Conservation (phyloP, 2,329 filamentous ascomycete species). For the Tolypocladium nubicola region DNA sequence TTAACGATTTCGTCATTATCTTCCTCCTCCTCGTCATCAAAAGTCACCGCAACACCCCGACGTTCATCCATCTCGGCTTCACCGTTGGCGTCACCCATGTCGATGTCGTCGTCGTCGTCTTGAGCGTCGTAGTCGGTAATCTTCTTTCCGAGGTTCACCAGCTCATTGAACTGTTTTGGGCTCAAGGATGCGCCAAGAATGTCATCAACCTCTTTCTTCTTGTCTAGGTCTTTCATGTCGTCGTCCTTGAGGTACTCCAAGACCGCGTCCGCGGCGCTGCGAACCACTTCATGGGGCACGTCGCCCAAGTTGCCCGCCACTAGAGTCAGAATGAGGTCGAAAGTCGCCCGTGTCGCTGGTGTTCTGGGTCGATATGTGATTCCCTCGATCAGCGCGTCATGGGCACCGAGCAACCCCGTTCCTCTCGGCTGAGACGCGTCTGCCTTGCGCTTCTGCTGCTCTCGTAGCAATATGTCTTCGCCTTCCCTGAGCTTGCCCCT, state of each 20-base stretch:
- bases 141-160: constrained; percentile 95
- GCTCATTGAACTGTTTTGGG: constrained; percentile 90
- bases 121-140: constrained; percentile 97
- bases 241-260: constrained; percentile 92
- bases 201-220: constrained; percentile 96
- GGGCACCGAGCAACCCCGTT: constrained; percentile 70
- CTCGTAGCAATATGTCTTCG: constrained; percentile 69
- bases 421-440: constrained; percentile 57
- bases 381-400: constrained; percentile 81
- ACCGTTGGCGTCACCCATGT: constrained; percentile 53
- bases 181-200: constrained; percentile 73
- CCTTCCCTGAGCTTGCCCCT: constrained; percentile 69
- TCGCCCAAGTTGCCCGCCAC: constrained; percentile 84
- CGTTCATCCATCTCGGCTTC: constrained; percentile 80
- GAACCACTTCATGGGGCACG: constrained; percentile 81
- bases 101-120: constrained; percentile 75
- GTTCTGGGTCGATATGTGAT: constrained; percentile 88
- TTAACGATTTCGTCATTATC: constrained; percentile 67
- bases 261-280: constrained; percentile 86
- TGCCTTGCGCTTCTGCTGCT: constrained; percentile 79
- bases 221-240: constrained; percentile 91
- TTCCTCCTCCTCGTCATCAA: constrained; percentile 89
- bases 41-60: constrained; percentile 94
- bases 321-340: constrained; percentile 86
- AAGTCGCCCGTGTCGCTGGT: constrained; percentile 81